phyloP scores from a whole-genome alignment of 169 alveolate genomes.

The Eimeria maxima region DNA sequence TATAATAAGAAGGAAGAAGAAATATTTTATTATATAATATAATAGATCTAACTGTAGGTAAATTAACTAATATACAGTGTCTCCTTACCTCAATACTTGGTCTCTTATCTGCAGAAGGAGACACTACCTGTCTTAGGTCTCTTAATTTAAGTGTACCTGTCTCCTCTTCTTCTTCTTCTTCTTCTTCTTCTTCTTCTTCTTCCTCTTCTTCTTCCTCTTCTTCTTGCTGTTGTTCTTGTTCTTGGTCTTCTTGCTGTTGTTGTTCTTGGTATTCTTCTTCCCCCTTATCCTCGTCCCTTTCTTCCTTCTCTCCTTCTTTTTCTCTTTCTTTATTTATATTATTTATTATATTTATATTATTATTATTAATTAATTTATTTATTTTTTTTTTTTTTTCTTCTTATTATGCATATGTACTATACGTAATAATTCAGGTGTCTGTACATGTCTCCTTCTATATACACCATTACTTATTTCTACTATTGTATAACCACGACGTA shows the following conservation, averaged over 20 bases:
- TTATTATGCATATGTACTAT: constrained; percentile 55
- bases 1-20: too few species aligned
- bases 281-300: too few species aligned
- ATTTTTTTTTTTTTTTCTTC: too few species aligned
- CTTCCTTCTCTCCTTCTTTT: too few species aligned
- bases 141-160: constrained; percentile 62
- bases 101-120: constrained; percentile 37
- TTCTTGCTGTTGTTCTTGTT: too few species aligned
- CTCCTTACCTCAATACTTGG: constrained; percentile 86
- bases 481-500: not conserved
- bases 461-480: constrained; percentile 3
- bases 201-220: too few species aligned
- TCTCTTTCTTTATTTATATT: too few species aligned
- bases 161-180: not conserved
- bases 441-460: not conserved
- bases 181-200: too few species aligned
- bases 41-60: constrained; percentile 63
- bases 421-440: constrained; percentile 62
- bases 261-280: too few species aligned
- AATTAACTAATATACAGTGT: constrained; percentile 84
- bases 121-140: constrained; percentile 65
- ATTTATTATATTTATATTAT: too few species aligned
- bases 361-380: too few species aligned
- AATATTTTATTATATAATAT: not conserved
- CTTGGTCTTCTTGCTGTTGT: too few species aligned